Base-by-base conservation (phyloP, 371 early-diverging fungal species). In the Caulochytrium protostelioides region DNA sequence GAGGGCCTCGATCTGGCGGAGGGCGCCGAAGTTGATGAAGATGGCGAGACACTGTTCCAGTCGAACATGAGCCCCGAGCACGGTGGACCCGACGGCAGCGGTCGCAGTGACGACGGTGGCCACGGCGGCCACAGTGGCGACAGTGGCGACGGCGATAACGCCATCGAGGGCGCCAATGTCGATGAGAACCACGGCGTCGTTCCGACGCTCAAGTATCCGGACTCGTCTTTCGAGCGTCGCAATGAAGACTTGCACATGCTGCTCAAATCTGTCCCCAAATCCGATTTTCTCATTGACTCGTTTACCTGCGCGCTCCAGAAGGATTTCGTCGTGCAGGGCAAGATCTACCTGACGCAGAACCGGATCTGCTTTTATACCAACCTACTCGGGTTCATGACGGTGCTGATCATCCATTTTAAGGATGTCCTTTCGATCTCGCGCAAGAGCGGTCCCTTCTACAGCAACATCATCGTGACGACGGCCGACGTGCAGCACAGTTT, bases 341-440 rank as follows among this genome's bases (percentile, higher is more conserved):
- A 84, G 20, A 49, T 90, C 38, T 91, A 79, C 52, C 52, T 90
- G 39, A 83, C 85, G 13, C 76, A 80, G 39, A 65, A 72, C 49
- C 69, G 78, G 34, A 49, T 91, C 4, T 83, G 86, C 52, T 92
- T 92, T 47, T 72, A 90, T 47, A 80, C 91, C 37, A 89, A 84
- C 47, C 87, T 91, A 35, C 79, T 91, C 53, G 89, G 94, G n/a
- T 90, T 86, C 76, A 72, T 90, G 22, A 89, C 80, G 16, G 76
- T 76, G 42, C 44, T 89, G 30, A 76, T 82, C 1, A 76, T 90
- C 34, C 69, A 74, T 1, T 74, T 85, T 42, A 62, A 66, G 20
- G 81, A 85, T 44, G 74, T 92, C 22, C 70, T 75, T 20, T 57
- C 71, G 0, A 79, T 92, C 30, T 80, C 79, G 26, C 77, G 79